These are phyloP conservation scores for Herpotrichia juniperi DNA, from an alignment of 2,329 filamentous ascomycete species.

Conservation along the genomic window DNA sequence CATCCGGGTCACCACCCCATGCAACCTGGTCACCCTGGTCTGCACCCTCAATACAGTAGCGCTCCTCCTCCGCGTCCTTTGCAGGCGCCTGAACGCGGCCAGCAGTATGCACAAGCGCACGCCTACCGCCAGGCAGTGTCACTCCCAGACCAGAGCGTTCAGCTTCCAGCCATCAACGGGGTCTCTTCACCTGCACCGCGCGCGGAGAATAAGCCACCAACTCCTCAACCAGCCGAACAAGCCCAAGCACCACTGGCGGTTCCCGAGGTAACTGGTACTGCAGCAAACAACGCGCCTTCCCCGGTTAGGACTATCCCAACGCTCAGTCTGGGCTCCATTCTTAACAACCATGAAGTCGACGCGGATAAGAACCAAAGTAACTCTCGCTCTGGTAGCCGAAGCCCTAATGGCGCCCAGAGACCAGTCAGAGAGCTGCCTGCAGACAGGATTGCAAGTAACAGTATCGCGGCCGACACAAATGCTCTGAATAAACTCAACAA, in stretches of 20 bases:
- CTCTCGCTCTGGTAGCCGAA: constrained; percentile 51
- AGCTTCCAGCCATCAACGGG: constrained; percentile 43
- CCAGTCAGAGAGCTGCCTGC: constrained; percentile 39
- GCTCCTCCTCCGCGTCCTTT: constrained; percentile 47
- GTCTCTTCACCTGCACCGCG: constrained; percentile 18
- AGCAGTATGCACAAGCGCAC: constrained; percentile 37
- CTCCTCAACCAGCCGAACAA: constrained; percentile 44
- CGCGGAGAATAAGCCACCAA: constrained; percentile 34
- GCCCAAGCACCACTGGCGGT: constrained; percentile 52
- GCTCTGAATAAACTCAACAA: constrained; percentile 43
- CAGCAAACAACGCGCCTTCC: constrained; percentile 28
- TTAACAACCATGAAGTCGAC: constrained; percentile 34
- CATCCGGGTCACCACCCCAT: constrained; percentile 2
- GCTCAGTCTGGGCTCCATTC: constrained; percentile 37
- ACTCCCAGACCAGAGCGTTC: constrained; percentile 41
- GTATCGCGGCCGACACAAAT: constrained; percentile 27
- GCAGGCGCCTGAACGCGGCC: constrained; percentile 48
- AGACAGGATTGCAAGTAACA: constrained; percentile 38
- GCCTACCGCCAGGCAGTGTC: constrained; percentile 23
- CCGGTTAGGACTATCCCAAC: constrained; percentile 29
- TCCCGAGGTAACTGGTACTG: constrained; percentile 29
- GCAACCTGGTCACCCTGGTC: constrained; percentile 23
- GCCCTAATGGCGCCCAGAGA: constrained; percentile 40
- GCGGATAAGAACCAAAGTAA: constrained; percentile 37
- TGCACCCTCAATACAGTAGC: constrained; percentile 41